Evolutionary conservation across 352 stramenopile species (phyloP), one percentile per base, ranked within the genome.

Genomic region (Phytophthora europaea): DNA sequence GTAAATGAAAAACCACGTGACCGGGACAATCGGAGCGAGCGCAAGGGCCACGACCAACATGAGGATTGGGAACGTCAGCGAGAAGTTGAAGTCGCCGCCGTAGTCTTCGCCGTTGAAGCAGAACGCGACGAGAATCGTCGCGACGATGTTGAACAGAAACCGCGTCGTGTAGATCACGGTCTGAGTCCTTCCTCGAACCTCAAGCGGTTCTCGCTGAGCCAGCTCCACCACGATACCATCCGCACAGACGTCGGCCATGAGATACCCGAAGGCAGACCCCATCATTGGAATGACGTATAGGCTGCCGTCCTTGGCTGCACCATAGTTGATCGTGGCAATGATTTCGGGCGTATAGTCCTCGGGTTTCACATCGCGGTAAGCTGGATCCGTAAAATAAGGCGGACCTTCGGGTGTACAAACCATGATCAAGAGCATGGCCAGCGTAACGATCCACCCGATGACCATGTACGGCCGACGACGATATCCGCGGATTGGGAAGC

Each of bases 391-490:
- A 20, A 51, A 51, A 51, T 51, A 51, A 5, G 43, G 43, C 43
- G 16, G n/a, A 3, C 43, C n/a, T 20, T 26, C 43, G 43, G 43
- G 43, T 51, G 43, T 51, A 13, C 16, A 51, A 20, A 51, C 43
- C 43, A 51, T 51, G 43, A 51, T 15, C n/a, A 51, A 23, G 43
- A 51, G 43, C 43, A 51, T 51, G n/a, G 43, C 43, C 18, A 51
- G n/a, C 16, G 43, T 51, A 51, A 51, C n/a, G 43, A 51, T 51
- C 43, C 43, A 51, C 15, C 43, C 43, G 43, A 51, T 51, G 18
- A 51, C 43, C 43, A 51, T 51, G 43, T 51, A 51, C 43, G 43
- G 43, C 18, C 43, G 43, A 51, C 43, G 43, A 51, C 43, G 43
- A 20, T 51, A 51, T 51, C 43, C 43, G 15, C 43, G 43, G 43